Conservation (phyloP, 495 filamentous ascomycete genomes). For the Aspergillus ostianus region DNA sequence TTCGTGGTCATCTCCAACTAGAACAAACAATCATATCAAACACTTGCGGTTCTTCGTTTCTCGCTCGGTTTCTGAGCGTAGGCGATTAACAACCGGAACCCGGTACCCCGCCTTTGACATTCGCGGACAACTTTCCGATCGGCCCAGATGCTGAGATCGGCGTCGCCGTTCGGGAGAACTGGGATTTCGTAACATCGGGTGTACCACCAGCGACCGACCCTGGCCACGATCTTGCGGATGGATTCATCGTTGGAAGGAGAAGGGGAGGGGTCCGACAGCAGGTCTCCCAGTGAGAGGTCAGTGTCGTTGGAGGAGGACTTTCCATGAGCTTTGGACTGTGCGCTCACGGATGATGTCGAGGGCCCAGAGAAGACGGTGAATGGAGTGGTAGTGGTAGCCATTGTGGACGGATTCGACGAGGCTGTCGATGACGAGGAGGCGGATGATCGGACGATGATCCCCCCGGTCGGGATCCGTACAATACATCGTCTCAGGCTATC, state of each 20-base stretch:
- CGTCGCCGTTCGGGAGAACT: constrained; percentile 51
- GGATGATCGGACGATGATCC: constrained; percentile 52
- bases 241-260: constrained; percentile 66
- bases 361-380: constrained; percentile 30
- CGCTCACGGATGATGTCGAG: constrained; percentile 24
- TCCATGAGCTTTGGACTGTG: constrained; percentile 26
- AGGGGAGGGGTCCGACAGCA: constrained; percentile 59
- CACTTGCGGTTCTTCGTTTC: constrained; percentile 57
- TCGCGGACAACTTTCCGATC: constrained; percentile 75
- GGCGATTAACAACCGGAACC: constrained; percentile 86
- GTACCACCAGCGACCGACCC: constrained; percentile 97
- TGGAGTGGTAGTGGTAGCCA: constrained; percentile 26
- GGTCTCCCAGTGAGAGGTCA: constrained; percentile 63
- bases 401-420: constrained; percentile 21
- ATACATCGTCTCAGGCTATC: constrained; percentile 82
- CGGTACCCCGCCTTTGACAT: constrained; percentile 81
- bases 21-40: constrained; percentile 17
- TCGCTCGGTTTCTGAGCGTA: constrained; percentile 80
- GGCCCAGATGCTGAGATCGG: constrained; percentile 70
- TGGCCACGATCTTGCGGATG: constrained; percentile 87
- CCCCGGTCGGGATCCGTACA: constrained; percentile 85
- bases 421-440: constrained; percentile 37
- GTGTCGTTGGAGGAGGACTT: constrained; percentile 43
- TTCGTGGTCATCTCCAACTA: not conserved
- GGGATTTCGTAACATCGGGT: constrained; percentile 81